A percentile compares a stretch with the other conserved stretches of the same genome.
Evolutionary conservation across 164 flowering plant species (phyloP).

Genomic region (Buxus sempervirens): DNA sequence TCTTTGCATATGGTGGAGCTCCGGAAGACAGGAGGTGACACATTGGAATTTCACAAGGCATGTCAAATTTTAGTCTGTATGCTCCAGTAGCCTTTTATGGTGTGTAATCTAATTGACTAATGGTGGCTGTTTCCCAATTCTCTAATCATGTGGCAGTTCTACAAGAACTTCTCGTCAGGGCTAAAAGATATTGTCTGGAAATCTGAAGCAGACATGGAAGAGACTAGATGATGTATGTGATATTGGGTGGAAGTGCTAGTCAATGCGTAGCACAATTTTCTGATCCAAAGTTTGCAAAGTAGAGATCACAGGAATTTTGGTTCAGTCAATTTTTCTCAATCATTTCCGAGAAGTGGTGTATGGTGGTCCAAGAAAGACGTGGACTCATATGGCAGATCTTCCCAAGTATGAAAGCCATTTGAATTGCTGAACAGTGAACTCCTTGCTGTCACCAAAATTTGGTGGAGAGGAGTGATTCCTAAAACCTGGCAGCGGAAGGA

Average conservation of each 20-base stretch:
- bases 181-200: conserved; percentile 72
- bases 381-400: no score
- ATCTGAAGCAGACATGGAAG: conserved; percentile 38
- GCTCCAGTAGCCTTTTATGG: no score
- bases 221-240: conserved; percentile 30
- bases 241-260: no score
- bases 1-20: no score
- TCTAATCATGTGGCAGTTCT: conserved; percentile 44
- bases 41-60: conserved; percentile 91
- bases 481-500: neutral
- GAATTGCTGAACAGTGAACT: neutral
- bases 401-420: neutral
- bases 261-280: no score
- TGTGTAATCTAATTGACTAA: neutral
- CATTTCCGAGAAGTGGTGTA: neutral
- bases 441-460: no score
- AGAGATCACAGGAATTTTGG: no score
- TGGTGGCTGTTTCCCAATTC: neutral
- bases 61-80: no score
- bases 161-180: conserved; percentile 58
- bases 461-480: neutral
- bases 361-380: neutral
- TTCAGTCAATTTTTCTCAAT: neutral
- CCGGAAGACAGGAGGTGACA: no score
- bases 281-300: no score